A percentile compares a stretch with the other conserved stretches of the same genome.
phyloP scores from a whole-genome alignment of 176 grass and related monocot species.

The Triticum aestivum region DNA sequence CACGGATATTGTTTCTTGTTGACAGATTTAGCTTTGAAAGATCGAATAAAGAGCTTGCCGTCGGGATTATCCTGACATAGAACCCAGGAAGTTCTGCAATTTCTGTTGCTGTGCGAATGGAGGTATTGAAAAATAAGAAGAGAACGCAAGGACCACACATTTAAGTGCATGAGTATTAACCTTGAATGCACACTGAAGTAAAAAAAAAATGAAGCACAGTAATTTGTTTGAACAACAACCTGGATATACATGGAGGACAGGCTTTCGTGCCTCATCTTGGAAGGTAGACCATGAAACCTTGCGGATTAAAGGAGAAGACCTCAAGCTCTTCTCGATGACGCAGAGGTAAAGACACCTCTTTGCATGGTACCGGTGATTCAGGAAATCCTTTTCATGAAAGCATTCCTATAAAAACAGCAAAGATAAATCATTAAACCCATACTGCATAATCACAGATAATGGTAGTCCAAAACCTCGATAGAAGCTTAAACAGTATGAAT shows the following conservation, averaged over 20 bases:
- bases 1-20: slow-evolving; percentile 81
- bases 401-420: slow-evolving; percentile 62
- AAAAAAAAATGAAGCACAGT: not conserved
- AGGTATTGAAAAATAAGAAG: slow-evolving; percentile 20
- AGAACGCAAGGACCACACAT: not conserved
- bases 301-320: slow-evolving; percentile 38
- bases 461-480: not conserved
- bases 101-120: slow-evolving; percentile 39
- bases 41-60: slow-evolving; percentile 60
- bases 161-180: not conserved
- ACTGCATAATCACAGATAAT: not conserved
- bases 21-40: slow-evolving; percentile 66
- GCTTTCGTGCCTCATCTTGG: slow-evolving; percentile 82
- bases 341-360: slow-evolving; percentile 88
- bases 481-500: not conserved
- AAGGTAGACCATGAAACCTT: slow-evolving; percentile 80
- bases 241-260: slow-evolving; percentile 83
- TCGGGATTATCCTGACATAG: slow-evolving; percentile 74
- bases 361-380: slow-evolving; percentile 92
- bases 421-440: not conserved
- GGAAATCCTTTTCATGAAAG: slow-evolving; percentile 91
- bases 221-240: slow-evolving; percentile 49
- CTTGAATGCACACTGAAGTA: not conserved
- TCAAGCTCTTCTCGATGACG: slow-evolving; percentile 72
- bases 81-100: slow-evolving; percentile 66